Conservation (phyloP, 495 filamentous ascomycete genomes). For the Apiosordaria backusii region DNA sequence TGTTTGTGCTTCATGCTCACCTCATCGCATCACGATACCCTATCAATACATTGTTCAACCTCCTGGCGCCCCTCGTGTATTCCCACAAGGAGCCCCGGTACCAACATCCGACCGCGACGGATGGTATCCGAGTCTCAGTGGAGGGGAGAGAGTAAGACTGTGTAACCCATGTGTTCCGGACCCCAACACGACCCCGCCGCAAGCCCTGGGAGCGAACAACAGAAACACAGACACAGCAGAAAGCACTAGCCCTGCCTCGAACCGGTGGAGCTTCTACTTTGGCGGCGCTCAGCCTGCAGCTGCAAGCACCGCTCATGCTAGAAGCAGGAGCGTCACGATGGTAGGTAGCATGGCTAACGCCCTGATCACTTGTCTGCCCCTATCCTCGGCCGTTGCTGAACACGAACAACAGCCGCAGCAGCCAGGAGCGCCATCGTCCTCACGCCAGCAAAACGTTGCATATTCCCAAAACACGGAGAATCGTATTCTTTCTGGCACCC, state of each 20-base stretch:
- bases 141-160: conserved; percentile 82
- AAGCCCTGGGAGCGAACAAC: conserved; percentile 20
- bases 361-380: not conserved
- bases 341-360: conserved; percentile 27
- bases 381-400: not conserved
- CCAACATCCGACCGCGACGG: conserved; percentile 44
- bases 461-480: conserved; percentile 23
- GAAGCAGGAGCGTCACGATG: conserved; percentile 45
- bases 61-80: conserved; percentile 46
- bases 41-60: conserved; percentile 89
- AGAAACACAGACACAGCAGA: not conserved
- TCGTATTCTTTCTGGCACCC: conserved; percentile 38
- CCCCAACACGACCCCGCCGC: conserved; percentile 72
- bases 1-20: conserved; percentile 87
- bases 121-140: conserved; percentile 45
- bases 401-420: conserved; percentile 19
- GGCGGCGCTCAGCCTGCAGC: conserved; percentile 10
- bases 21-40: conserved; percentile 92
- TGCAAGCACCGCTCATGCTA: conserved; percentile 29
- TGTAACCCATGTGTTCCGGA: conserved; percentile 96
- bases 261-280: conserved; percentile 28
- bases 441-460: conserved; percentile 20
- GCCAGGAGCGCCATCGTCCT: conserved; percentile 16
- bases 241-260: conserved; percentile 1
- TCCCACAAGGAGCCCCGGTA: conserved; percentile 20